Evolutionary conservation across 768 basidiomycete genomes (phyloP), one percentile per base, ranked within the genome.

Genomic region (Aureoboletus auriporus): DNA sequence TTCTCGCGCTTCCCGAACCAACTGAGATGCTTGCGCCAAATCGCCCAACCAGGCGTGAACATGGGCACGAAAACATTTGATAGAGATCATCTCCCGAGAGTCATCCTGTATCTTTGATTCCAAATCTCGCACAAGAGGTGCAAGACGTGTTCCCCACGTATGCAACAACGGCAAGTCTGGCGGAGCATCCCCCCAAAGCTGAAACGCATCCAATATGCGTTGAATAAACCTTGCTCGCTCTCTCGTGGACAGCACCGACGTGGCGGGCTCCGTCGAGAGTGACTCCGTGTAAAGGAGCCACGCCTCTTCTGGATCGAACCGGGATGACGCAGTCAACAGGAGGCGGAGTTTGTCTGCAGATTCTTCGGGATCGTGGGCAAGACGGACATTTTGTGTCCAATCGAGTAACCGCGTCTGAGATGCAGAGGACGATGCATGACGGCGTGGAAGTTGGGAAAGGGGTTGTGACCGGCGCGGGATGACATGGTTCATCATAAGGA

Each of bases 251-350:
- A 57, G 48, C 20, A 38, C 26, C n/a, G 52, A 8, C 20, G 31
- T 14, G 52, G 50, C 23, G 61, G 55, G 13, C 40, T 51, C 31
- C 3, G 43, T 7, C n/a, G 34, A 47, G 30, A 46, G 12, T 3
- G 51, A 51, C n/a, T 53, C 35, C 45, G 58, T 50, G 56, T 73
- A 78, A 5, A 65, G 59, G 13, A 57, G 44, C 77, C 76, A 78
- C 9, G 72, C 72, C 9, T 63, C 53, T 17, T 74, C 68, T 31
- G 71, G 51, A 47, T 73, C 60, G 41, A 76, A 55, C 13, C 66
- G 49, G 23, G 43, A 6, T 14, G 10, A 17, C 6, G 49, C 41
- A 45, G 35, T 17, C 45, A 67, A 53, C 39, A 65, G 50, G 39
- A 52, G 56, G 29, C 54, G 41, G 49, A 68, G 55, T 14, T 39